Percentiles rank a stretch among this genome's conserved stretches.
Evolutionary conservation across 1,284 basidiomycete genomes (phyloP).

Genomic region (Moesziomyces aphidis): DNA sequence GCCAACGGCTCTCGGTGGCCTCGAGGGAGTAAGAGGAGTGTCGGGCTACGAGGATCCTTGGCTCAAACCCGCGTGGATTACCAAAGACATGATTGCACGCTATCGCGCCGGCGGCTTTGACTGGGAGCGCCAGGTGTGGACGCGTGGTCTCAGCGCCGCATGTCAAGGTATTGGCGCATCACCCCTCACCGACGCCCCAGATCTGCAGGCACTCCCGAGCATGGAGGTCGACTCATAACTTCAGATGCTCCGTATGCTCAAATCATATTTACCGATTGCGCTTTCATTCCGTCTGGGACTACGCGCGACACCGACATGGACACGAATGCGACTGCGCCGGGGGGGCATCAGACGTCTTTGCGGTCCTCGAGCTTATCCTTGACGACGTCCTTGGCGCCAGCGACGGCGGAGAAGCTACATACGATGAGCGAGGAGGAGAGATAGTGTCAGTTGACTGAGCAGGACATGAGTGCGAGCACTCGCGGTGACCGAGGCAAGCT

Average conservation of each 20-base stretch:
- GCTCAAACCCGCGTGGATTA: conserved; percentile 48
- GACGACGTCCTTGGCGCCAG: conserved; percentile 39
- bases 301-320: neutral
- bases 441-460: neutral
- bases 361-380: conserved; percentile 17
- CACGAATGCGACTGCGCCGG: neutral
- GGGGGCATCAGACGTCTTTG: conserved; percentile 5
- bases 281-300: neutral
- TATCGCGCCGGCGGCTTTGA: conserved; percentile 62
- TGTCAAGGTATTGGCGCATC: conserved; percentile 51
- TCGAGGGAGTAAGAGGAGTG: conserved; percentile 40
- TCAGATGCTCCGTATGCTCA: neutral
- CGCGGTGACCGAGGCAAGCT: neutral
- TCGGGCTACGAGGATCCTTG: conserved; percentile 59
- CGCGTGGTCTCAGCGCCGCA: conserved; percentile 44
- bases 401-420: conserved; percentile 15
- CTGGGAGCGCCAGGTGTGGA: conserved; percentile 60
- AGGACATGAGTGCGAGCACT: too few species aligned
- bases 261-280: neutral
- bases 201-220: conserved; percentile 3
- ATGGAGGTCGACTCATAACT: conserved; percentile 36
- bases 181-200: conserved; percentile 13
- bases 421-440: too few species aligned
- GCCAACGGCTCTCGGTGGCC: conserved; percentile 46
- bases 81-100: conserved; percentile 37